These are phyloP conservation scores for Symbiodinium pilosum DNA, from an alignment of 73 alveolate genomes.

Conservation along the genomic window DNA sequence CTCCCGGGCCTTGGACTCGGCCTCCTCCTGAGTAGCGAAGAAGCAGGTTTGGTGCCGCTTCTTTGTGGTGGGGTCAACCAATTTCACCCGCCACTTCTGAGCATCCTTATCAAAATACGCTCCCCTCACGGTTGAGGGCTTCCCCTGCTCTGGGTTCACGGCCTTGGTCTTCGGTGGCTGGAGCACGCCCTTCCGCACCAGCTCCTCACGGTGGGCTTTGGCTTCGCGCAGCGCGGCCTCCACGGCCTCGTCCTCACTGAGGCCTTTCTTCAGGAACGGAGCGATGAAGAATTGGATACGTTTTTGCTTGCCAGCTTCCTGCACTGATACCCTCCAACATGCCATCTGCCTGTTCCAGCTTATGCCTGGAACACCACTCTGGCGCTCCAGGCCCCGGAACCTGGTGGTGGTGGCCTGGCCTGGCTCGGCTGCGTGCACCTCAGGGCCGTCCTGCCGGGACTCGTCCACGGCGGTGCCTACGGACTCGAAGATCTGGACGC, in stretches of 20 bases:
- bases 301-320: too few species aligned
- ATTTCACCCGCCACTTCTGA: not conserved
- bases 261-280: too few species aligned
- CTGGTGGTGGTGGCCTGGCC: not conserved
- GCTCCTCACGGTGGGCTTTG: not conserved
- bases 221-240: not conserved
- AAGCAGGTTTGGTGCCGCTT: not conserved
- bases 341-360: not conserved
- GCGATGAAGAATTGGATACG: too few species aligned
- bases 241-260: too few species aligned
- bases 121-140: not conserved
- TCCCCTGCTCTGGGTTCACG: not conserved
- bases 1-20: not conserved
- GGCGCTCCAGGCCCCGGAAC: not conserved
- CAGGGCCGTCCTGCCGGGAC: not conserved
- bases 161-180: not conserved
- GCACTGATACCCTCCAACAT: too few species aligned
- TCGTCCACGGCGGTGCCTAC: not conserved
- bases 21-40: not conserved
- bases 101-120: not conserved
- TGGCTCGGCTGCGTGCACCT: not conserved
- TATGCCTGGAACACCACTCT: not conserved
- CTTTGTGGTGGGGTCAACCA: not conserved
- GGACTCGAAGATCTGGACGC: not conserved
- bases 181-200: not conserved